Evolutionary conservation across 345 rosid genomes (phyloP).

Genomic region (Clausena lansium): DNA sequence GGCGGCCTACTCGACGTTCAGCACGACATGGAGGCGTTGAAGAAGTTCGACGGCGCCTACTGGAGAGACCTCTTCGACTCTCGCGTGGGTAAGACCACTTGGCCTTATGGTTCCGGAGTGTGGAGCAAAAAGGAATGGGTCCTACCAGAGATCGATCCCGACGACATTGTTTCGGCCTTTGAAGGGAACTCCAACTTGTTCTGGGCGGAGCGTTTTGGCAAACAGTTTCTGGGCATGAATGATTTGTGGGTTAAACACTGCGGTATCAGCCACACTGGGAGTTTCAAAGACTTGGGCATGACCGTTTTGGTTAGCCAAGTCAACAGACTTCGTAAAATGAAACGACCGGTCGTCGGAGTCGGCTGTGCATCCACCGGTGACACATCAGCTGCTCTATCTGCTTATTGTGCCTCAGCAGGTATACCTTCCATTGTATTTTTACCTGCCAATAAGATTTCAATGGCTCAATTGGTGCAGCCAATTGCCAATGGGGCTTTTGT

Average conservation of each 20-base stretch:
- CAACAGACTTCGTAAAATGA: constrained; percentile 70
- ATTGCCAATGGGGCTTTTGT: constrained; percentile 94
- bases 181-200: constrained; percentile 89
- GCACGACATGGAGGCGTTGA: constrained; percentile 76
- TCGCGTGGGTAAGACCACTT: constrained; percentile 73
- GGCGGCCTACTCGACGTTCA: constrained; percentile 82
- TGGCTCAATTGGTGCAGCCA: constrained; percentile 91
- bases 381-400: constrained; percentile 85
- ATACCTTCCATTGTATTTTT: constrained; percentile 87
- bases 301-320: constrained; percentile 93
- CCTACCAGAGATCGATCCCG: constrained; percentile 72
- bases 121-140: constrained; percentile 98
- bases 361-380: constrained; percentile 97
- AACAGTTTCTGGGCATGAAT: constrained; percentile 67
- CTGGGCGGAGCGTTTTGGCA: constrained; percentile 92
- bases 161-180: constrained; percentile 85
- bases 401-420: constrained; percentile 86
- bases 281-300: constrained; percentile 93
- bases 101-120: constrained; percentile 91
- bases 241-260: constrained; percentile 96
- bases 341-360: constrained; percentile 72
- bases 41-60: constrained; percentile 62
- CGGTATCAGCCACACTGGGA: constrained; percentile 89
- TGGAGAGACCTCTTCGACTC: constrained; percentile 85
- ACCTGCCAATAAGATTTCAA: constrained; percentile 84